Base-by-base conservation (phyloP, 139 green algal genomes). In the Tetratostichococcus sp. region DNA sequence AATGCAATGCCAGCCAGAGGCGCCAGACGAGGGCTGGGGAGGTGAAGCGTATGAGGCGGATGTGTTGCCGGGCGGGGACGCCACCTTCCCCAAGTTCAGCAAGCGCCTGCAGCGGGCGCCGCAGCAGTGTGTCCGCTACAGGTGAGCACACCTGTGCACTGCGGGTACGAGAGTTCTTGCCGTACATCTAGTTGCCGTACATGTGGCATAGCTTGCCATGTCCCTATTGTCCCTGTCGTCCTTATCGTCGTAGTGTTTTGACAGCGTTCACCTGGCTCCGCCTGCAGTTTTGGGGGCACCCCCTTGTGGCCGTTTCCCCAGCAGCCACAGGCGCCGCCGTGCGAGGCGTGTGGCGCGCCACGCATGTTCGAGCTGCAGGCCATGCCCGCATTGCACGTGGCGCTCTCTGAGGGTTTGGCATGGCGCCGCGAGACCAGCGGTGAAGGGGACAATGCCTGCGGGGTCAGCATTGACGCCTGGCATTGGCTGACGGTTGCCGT, bases 11-110 rank as follows among this genome's bases (percentile, higher is more conserved):
- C 39, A 50, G 39, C 8, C 39, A 50, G 39, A 50, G 6, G 39
- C 11, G 39, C 39, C 39, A 26, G 69, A 77, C 25, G 32, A 72
- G 23, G 59, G 77, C 35, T 94, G 89, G 89, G 83, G 62, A 1
- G 83, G 83, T 0, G 89, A 94, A 75, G 80, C 75, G 1, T 94
- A 92, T 39, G 89, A 94, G 75, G 70, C 84, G 58, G 86, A 90
- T 28, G 39, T 42, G 19, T 71, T 91, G 70, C 76, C 67, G 0
- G 81, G 78, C 0, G 75, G 86, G 31, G 78, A 84, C 43, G 33
- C 66, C 1, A 19, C 58, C 6, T 92, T 87, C 65, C 75, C 91
- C 22, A 91, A 87, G 74, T 94, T 89, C 65, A 76, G 65, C 30
- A 81, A 85, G 62, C 75, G 83, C 0, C 72, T 94, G 57, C 76